These are phyloP conservation scores for Xylariaceae sp. DNA, from an alignment of 2,329 filamentous ascomycete genomes.

Conservation along the genomic window DNA sequence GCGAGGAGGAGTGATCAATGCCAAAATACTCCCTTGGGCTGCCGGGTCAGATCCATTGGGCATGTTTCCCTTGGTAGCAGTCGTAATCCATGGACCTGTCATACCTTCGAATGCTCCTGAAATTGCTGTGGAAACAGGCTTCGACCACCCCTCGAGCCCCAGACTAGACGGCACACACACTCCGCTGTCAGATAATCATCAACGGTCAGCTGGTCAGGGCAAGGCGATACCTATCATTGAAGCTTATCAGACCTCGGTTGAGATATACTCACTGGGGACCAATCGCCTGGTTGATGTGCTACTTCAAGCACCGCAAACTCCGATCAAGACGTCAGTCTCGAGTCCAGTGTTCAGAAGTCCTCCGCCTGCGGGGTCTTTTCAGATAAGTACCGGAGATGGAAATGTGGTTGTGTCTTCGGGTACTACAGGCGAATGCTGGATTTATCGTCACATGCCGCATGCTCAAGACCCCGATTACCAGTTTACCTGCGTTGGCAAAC, in stretches of 20 bases:
- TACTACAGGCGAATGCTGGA: conserved; percentile 79
- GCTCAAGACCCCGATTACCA: conserved; percentile 39
- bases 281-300: conserved; percentile 68
- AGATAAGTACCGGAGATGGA: conserved; percentile 67
- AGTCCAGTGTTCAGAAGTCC: conserved; percentile 66
- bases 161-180: conserved; percentile 40
- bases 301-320: conserved; percentile 63
- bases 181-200: conserved; percentile 38
- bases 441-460: conserved; percentile 56
- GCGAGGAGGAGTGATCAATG: conserved; percentile 73
- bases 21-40: conserved; percentile 76
- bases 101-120: conserved; percentile 41
- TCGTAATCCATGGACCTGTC: conserved; percentile 76
- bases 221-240: conserved; percentile 42
- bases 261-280: conserved; percentile 82
- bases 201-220: conserved; percentile 34
- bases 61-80: conserved; percentile 69
- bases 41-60: conserved; percentile 49
- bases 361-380: conserved; percentile 66
- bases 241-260: conserved; percentile 80
- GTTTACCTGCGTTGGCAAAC: conserved; percentile 73
- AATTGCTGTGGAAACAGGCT: conserved; percentile 32
- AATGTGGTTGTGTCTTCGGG: conserved; percentile 75
- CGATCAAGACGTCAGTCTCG: conserved; percentile 54
- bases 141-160: conserved; percentile 37